phyloP scores from a whole-genome alignment of 805 yeast genomes.

The Cephaloascus albidus region DNA sequence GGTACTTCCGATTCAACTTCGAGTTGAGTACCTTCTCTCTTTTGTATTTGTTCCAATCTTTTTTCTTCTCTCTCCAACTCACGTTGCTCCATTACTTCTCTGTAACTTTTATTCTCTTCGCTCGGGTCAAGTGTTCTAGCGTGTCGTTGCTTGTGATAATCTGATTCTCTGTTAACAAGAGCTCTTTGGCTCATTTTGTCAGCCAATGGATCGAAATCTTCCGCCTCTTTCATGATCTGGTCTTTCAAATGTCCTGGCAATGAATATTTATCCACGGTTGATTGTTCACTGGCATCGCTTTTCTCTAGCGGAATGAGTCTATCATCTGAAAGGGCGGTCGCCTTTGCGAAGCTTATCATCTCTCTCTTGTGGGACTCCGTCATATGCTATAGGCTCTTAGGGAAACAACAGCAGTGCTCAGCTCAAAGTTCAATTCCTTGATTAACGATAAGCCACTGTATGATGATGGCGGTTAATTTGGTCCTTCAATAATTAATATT shows the following conservation, averaged over 20 bases:
- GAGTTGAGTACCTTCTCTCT: slow-evolving; percentile 11
- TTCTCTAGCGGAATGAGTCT: slow-evolving; percentile 6
- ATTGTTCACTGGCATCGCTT: slow-evolving; percentile 1
- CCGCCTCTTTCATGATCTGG: slow-evolving; percentile 13
- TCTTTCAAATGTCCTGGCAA: slow-evolving; percentile 22
- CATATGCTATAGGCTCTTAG: not conserved
- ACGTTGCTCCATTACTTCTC: slow-evolving; percentile 29
- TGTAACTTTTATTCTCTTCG: slow-evolving; percentile 19
- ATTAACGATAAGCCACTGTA: not conserved
- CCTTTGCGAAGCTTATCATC: not conserved
- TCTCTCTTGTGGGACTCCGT: not conserved
- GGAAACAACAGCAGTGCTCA: not conserved
- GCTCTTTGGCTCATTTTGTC: slow-evolving; percentile 14
- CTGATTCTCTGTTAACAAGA: slow-evolving; percentile 27
- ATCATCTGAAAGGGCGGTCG: not conserved
- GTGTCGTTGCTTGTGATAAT: slow-evolving; percentile 32
- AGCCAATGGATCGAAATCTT: slow-evolving; percentile 8
- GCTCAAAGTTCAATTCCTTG: not conserved
- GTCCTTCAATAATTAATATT: no score
- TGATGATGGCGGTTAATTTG: no score
- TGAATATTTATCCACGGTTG: slow-evolving; percentile 28
- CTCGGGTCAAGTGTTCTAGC: not conserved
- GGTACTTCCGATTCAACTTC: slow-evolving; percentile 4
- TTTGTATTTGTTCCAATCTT: slow-evolving; percentile 12
- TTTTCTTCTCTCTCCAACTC: slow-evolving; percentile 28